phyloP scores from a whole-genome alignment of 148 eudicot species.

The Rhododendron ovatum region DNA sequence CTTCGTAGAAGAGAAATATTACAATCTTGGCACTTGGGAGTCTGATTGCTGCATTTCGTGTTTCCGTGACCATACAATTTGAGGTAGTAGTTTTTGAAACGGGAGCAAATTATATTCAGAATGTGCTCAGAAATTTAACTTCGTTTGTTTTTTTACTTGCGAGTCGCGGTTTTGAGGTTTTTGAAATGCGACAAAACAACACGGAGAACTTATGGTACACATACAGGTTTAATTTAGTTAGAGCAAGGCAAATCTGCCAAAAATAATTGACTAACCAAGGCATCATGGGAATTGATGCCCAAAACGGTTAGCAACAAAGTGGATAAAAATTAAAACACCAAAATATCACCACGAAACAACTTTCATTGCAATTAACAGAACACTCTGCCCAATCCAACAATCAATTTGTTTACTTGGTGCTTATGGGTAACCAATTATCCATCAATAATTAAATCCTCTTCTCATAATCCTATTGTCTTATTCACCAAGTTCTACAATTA shows the following conservation, averaged over 20 bases:
- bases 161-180: not conserved
- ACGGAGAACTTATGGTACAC: not conserved
- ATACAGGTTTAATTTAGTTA: not conserved
- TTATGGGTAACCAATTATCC: not conserved
- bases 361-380: not conserved
- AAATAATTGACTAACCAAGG: not conserved
- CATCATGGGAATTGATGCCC: not conserved
- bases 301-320: not conserved
- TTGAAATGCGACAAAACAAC: not conserved
- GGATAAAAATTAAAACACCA: not conserved
- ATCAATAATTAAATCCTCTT: not conserved
- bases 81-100: not conserved
- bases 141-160: not conserved
- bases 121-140: not conserved
- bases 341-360: not conserved
- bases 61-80: not conserved
- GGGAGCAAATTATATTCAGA: not conserved
- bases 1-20: not conserved
- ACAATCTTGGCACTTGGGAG: not conserved
- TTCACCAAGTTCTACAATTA: not conserved
- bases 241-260: not conserved
- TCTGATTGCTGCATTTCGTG: not conserved
- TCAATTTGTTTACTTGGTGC: not conserved
- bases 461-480: not conserved
- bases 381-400: not conserved